Percentiles rank a stretch among this genome's conserved stretches.
phyloP scores from a whole-genome alignment of 192 early-diverging fungal species.

The Haplosporangium gracile region DNA sequence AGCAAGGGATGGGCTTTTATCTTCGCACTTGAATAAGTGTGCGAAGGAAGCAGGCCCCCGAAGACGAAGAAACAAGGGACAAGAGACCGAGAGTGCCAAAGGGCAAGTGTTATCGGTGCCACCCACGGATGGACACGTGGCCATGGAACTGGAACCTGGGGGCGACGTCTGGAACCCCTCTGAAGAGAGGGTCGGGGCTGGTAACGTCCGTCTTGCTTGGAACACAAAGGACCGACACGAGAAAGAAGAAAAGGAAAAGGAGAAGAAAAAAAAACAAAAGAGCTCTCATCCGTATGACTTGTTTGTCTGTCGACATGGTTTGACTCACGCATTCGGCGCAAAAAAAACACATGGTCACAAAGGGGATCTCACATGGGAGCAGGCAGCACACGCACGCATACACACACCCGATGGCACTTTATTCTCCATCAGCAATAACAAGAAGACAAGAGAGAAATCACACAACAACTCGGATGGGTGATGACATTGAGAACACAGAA shows the following conservation, averaged over 20 bases:
- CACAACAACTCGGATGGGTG: not conserved
- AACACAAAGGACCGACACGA: too few relatives aligned
- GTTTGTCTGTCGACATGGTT: not conserved
- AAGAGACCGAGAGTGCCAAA: not conserved
- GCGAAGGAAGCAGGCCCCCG: too few relatives aligned
- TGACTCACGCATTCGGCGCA: not conserved
- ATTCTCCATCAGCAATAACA: not conserved
- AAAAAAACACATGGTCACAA: not conserved
- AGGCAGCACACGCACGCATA: not conserved
- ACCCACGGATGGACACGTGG: not conserved
- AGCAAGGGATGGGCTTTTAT: not conserved
- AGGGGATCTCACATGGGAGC: not conserved
- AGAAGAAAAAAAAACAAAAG: not conserved
- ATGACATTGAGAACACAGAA: not conserved
- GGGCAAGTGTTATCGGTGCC: not conserved
- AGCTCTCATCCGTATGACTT: not conserved
- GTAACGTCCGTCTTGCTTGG: too few relatives aligned
- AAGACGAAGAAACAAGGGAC: not conserved
- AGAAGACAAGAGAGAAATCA: not conserved
- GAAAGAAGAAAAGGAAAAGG: too few relatives aligned
- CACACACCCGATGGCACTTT: not conserved
- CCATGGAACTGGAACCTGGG: conserved; percentile 2
- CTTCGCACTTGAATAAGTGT: not conserved
- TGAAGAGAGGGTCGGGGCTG: not conserved
- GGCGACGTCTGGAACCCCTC: not conserved